These are phyloP conservation scores for Dioscorea zingiberensis DNA, from an alignment of 106 monocot genomes.

Conservation along the genomic window DNA sequence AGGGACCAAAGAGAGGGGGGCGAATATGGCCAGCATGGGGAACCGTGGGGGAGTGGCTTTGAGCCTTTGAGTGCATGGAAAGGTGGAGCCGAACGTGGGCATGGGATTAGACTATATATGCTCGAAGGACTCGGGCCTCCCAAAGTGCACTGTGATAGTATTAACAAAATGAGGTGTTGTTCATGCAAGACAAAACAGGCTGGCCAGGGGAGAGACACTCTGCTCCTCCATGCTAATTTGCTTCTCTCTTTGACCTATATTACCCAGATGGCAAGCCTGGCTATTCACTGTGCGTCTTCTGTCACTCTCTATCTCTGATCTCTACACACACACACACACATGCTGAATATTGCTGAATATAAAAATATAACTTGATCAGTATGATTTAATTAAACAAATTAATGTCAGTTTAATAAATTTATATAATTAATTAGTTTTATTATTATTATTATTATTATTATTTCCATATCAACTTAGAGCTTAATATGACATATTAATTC, in stretches of 20 bases:
- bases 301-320: too few species aligned
- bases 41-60: background rate
- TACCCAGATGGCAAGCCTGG: background rate
- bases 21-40: slow-evolving; percentile 16
- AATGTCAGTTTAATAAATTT: too few species aligned
- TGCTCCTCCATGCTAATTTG: slow-evolving; percentile 12
- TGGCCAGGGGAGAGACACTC: background rate
- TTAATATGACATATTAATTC: too few species aligned
- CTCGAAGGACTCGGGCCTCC: too few species aligned
- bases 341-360: too few species aligned
- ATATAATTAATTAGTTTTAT: too few species aligned
- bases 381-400: too few species aligned
- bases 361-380: too few species aligned
- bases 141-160: slow-evolving; percentile 1
- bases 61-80: slow-evolving; percentile 15
- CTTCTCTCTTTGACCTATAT: background rate
- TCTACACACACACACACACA: too few species aligned
- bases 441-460: too few species aligned
- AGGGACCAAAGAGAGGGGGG: background rate
- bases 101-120: slow-evolving; percentile 2
- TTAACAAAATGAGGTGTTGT: slow-evolving; percentile 27
- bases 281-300: too few species aligned
- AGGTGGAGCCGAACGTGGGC: slow-evolving; percentile 16
- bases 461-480: too few species aligned
- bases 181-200: slow-evolving; percentile 22